Evolutionary conservation across 2,329 filamentous ascomycete species (phyloP), one percentile per base, ranked within the genome.

Genomic region (Dactylellina parvicollis): DNA sequence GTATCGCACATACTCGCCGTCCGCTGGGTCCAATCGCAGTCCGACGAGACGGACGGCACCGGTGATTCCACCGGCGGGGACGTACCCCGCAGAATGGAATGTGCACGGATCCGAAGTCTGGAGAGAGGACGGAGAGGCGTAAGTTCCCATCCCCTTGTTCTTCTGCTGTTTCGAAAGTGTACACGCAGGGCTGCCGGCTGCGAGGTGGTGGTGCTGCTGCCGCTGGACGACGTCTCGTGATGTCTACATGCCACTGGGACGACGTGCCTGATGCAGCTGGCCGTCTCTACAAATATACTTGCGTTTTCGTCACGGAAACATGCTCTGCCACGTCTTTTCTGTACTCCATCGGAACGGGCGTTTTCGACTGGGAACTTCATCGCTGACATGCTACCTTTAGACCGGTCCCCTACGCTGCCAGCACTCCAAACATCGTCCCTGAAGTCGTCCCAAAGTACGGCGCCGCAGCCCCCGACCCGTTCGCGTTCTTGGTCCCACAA

Each of bases 61-160:
- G 10, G 18, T 34, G 12, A 59, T 59, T 24, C 64, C 54, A 40
- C 46, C 64, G 5, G 62, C 52, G 1, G 52, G 50, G 2, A 67
- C 32, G 18, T 57, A 69, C 16, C 64, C 54, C 10, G 30, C 49
- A 22, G 64, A 61, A 24, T 61, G 54, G 64, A 61, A 69, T 44
- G 42, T 61, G 56, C 65, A 56, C 18, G 66, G 66, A 7, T 71
- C 64, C 34, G 66, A 71, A 44, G 66, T 57, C 42, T 72, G 67
- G 67, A 52, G 26, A 12, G 52, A 56, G 20, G 52, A 30, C 4
- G 22, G 26, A 22, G 46, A 65, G 32, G 22, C 22, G 59, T 72
- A 60, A 38, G 59, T 65, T 50, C 30, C 44, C 18, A n/a, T 30
- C 7, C 18, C 10, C 16, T 59, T 32, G 12, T 47, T 65, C 36